Evolutionary conservation across 2,329 filamentous ascomycete species (phyloP).

Genomic region (Aspergillus sp.): DNA sequence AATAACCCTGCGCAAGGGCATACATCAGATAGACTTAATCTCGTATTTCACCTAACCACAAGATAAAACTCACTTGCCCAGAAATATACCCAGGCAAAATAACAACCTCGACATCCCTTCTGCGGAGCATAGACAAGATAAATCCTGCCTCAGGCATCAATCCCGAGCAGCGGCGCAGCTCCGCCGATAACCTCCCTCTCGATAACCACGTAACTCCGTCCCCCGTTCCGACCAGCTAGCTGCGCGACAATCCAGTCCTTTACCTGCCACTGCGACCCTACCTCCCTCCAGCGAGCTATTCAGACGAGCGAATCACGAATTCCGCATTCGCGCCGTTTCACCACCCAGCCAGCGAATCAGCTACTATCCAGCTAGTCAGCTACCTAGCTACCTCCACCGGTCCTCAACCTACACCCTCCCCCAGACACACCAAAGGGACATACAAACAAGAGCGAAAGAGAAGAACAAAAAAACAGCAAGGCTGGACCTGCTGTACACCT

Average conservation of each 20-base stretch:
- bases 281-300: not conserved
- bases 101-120: too few relatives aligned
- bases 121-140: too few relatives aligned
- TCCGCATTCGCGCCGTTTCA: not conserved
- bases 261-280: not conserved
- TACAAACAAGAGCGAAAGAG: not conserved
- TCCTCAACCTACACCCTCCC: not conserved
- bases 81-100: too few relatives aligned
- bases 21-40: too few relatives aligned
- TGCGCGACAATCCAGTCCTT: not conserved
- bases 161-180: not conserved
- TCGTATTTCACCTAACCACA: too few relatives aligned
- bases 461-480: not conserved
- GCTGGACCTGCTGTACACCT: not conserved
- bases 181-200: conserved; percentile 8
- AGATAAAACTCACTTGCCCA: too few relatives aligned
- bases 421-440: too few relatives aligned
- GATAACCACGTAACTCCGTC: conserved; percentile 6
- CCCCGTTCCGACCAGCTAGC: not conserved
- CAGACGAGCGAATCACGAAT: conserved; percentile 7
- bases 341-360: not conserved
- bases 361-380: not conserved
- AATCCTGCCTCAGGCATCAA: not conserved
- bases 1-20: too few relatives aligned
- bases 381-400: not conserved